phyloP scores from a whole-genome alignment of 2,329 filamentous ascomycete genomes.

The Teratosphaeria viscida region DNA sequence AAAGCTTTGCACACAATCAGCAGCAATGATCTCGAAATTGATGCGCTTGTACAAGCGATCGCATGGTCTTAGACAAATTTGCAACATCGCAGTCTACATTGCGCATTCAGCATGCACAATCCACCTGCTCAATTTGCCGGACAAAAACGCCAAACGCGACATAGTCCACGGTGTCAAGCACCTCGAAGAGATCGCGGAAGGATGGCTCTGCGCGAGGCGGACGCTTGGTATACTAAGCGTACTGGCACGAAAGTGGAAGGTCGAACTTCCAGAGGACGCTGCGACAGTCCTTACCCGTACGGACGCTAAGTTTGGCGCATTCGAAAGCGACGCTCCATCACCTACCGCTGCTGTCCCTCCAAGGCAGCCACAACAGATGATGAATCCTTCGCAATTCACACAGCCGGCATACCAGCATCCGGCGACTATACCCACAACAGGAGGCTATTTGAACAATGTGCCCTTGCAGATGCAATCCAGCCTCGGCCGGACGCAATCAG shows the following conservation, averaged over 20 bases:
- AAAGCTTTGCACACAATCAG: conserved; percentile 82
- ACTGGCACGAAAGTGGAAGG: conserved; percentile 78
- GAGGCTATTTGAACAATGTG: conserved; percentile 3
- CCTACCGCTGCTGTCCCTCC: conserved; percentile 15
- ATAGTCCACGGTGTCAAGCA: conserved; percentile 85
- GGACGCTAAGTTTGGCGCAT: conserved; percentile 68
- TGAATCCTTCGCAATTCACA: conserved; percentile 1
- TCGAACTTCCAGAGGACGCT: conserved; percentile 78
- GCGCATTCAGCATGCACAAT: conserved; percentile 89
- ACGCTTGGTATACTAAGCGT: conserved; percentile 78
- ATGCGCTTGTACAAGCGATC: conserved; percentile 87
- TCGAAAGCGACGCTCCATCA: conserved; percentile 50
- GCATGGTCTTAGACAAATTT: conserved; percentile 85
- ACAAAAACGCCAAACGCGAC: conserved; percentile 81
- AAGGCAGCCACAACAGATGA: background rate
- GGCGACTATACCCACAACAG: background rate
- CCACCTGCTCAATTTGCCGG: conserved; percentile 82
- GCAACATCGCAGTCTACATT: conserved; percentile 94
- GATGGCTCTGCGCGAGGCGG: conserved; percentile 81
- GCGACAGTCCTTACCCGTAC: conserved; percentile 63
- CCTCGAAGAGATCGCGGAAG: conserved; percentile 88
- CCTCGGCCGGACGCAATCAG: background rate
- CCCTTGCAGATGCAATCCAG: background rate
- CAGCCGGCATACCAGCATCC: conserved; percentile 1
- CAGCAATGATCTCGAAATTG: conserved; percentile 83